These are phyloP conservation scores for Hypoxylon sp. DNA, from an alignment of 2,329 filamentous ascomycete species.

Conservation along the genomic window DNA sequence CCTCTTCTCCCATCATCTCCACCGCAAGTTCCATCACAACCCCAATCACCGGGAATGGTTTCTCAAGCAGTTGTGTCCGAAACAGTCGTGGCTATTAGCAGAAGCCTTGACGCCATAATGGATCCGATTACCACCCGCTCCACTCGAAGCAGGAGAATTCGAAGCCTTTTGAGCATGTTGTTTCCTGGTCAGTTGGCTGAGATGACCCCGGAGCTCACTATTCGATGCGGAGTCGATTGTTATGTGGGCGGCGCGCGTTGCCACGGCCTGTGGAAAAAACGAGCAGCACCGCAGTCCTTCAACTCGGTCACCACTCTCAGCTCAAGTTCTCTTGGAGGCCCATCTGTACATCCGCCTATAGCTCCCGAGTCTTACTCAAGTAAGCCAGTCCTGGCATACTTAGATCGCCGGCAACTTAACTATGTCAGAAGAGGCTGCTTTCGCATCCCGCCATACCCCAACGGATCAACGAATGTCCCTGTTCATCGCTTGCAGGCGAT, in stretches of 20 bases:
- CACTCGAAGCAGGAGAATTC: conserved; percentile 57
- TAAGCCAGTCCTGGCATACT: conserved; percentile 59
- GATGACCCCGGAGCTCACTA: conserved; percentile 57
- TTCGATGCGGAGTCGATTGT: conserved; percentile 62
- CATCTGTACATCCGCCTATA: conserved; percentile 4
- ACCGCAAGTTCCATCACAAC: conserved; percentile 51
- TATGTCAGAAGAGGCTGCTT: conserved; percentile 62
- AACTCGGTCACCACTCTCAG: conserved; percentile 53
- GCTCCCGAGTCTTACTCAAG: conserved; percentile 45
- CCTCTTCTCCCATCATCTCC: conserved; percentile 55
- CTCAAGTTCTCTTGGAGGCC: conserved; percentile 51
- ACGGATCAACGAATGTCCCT: conserved; percentile 58
- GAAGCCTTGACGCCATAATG: conserved; percentile 60
- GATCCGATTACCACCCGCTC: conserved; percentile 52
- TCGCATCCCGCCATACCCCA: conserved; percentile 58
- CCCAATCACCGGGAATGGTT: conserved; percentile 45
- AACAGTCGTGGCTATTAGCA: conserved; percentile 58
- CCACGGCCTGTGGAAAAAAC: conserved; percentile 63
- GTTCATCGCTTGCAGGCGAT: conserved; percentile 62
- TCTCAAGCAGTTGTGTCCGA: conserved; percentile 47
- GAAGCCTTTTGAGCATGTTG: conserved; percentile 59
- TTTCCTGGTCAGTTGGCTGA: conserved; percentile 54
- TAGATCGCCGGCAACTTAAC: conserved; percentile 62
- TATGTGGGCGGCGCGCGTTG: conserved; percentile 62
- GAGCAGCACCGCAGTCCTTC: conserved; percentile 50